phyloP scores from a whole-genome alignment of 208 protist species.

The Acanthamoeba lenticulata region DNA sequence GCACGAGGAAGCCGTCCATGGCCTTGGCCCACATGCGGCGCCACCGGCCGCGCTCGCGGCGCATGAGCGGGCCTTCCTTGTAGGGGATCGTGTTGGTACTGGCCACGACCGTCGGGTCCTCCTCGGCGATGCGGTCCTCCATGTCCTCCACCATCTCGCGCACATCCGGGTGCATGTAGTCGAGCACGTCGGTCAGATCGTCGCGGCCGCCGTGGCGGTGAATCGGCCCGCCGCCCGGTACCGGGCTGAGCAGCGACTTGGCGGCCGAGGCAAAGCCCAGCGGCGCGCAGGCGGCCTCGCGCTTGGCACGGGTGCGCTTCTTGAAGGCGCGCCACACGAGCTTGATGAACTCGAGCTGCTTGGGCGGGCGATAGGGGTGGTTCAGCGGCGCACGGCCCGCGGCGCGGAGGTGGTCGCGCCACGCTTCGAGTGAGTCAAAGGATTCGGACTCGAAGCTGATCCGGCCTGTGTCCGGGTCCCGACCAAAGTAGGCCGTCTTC shows the following conservation, averaged over 20 bases:
- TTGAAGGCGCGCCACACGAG: slow-evolving; percentile 14
- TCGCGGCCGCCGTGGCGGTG: background rate
- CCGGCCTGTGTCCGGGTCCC: background rate
- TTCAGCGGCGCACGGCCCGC: background rate
- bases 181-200: background rate
- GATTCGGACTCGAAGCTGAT: background rate
- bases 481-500: background rate
- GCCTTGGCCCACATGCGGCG: slow-evolving; percentile 21
- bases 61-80: slow-evolving; percentile 49
- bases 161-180: background rate
- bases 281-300: background rate
- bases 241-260: background rate
- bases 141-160: background rate
- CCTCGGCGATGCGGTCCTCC: slow-evolving; percentile 16
- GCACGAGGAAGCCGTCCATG: slow-evolving; percentile 63
- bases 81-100: slow-evolving; percentile 55
- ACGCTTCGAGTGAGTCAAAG: background rate
- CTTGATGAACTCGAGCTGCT: slow-evolving; percentile 28
- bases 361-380: background rate
- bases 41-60: slow-evolving; percentile 15
- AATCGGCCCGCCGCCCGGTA: background rate
- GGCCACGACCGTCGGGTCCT: background rate
- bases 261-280: background rate
- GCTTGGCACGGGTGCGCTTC: background rate
- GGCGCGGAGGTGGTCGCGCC: background rate